Evolutionary conservation across 164 flowering plant species (phyloP).

Genomic region (Vitis vinifera): ASM3070453v1 NC_081810.1:7252001-7252500

Average conservation of each 20-base stretch:
- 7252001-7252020: slow-evolving; percentile 70
- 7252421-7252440: no score
- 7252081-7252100: slow-evolving; percentile 23
- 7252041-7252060: slow-evolving; percentile 29
- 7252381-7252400: no score
- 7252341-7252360: no score
- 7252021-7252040: slow-evolving; percentile 33
- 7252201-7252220: slow-evolving; percentile 32
- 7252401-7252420: no score
- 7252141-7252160: slow-evolving; percentile 45
- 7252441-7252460: no score
- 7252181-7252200: slow-evolving; percentile 51
- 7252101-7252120: slow-evolving; percentile 28
- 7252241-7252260: slow-evolving; percentile 8
- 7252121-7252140: slow-evolving; percentile 25
- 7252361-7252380: no score
- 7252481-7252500: no score
- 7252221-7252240: slow-evolving; percentile 3
- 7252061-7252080: slow-evolving; percentile 13
- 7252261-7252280: background rate
- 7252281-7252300: no score
- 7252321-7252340: no score
- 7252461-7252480: no score
- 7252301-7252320: no score
- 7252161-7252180: slow-evolving; percentile 28